Evolutionary conservation across 176 grass and related monocot genomes (phyloP).

Genomic region (Cenchrus purpureus): DNA sequence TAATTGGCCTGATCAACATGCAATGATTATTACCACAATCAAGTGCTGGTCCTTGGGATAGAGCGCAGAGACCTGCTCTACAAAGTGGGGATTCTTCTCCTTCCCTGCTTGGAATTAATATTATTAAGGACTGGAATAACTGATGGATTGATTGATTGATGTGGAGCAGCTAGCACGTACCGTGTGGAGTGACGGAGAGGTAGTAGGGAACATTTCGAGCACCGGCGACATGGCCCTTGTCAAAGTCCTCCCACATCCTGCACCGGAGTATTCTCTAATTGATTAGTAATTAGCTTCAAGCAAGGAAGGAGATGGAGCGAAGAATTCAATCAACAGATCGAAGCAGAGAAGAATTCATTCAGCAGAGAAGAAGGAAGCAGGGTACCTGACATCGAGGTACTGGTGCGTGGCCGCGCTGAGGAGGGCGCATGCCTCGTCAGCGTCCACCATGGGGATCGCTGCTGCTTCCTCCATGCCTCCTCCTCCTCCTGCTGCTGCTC

Average conservation of each 20-base stretch:
- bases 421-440: slow-evolving; percentile 37
- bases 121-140: too few species aligned
- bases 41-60: slow-evolving; percentile 5
- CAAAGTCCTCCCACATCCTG: slow-evolving; percentile 56
- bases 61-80: slow-evolving; percentile 41
- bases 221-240: slow-evolving; percentile 36
- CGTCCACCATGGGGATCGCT: background rate
- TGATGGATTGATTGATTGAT: too few species aligned
- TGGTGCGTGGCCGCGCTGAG: slow-evolving; percentile 34
- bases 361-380: too few species aligned
- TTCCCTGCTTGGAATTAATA: background rate
- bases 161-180: too few species aligned
- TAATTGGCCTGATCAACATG: too few species aligned
- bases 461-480: background rate
- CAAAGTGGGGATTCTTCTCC: slow-evolving; percentile 46
- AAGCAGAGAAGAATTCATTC: too few species aligned
- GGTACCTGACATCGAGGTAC: slow-evolving; percentile 41
- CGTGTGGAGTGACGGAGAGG: slow-evolving; percentile 43
- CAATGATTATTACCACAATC: slow-evolving; percentile 23
- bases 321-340: too few species aligned
- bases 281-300: too few species aligned
- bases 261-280: too few species aligned
- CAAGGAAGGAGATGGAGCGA: too few species aligned
- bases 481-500: background rate
- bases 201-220: slow-evolving; percentile 51